Base-by-base conservation (phyloP, 2,329 filamentous ascomycete species). In the Sphaerostilbella broomeana region DNA sequence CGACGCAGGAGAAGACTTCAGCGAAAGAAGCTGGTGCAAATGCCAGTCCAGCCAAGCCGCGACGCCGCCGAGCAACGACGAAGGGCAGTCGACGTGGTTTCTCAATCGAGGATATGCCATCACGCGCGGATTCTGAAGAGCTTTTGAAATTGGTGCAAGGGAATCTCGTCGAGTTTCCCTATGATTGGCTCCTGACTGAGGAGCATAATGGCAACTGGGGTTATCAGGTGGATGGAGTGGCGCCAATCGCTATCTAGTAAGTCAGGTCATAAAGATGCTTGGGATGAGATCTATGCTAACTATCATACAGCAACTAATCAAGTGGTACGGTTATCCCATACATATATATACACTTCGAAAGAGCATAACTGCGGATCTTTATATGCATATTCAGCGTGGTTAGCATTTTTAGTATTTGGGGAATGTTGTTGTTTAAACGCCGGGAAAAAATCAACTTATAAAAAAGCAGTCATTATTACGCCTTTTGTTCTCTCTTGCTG, bases 161-260 rank as follows among this genome's bases (percentile, higher is more conserved):
- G 2, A 81, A 89, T 58, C 62, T 98, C 37, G 89, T 98, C 18
- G 69, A 86, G 47, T 98, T 94, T 70, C 92, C 92, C 5, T 95
- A 97, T 62, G 87, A 98, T 55, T 98, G 94, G 88, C 76, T 95
- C 38, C 77, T 84, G 52, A 84, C 82, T 40, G 92, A 97, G 65
- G 92, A 97, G 68, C 79, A 81, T 55, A 89, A 87, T 49, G 86
- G 88, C 41, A 94, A 95, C 58, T 98, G 92, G 92, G 75, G 95
- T 47, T 97, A 95, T 64, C 87, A 90, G 57, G 86, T 97, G 40
- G 92, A 98, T 61, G 84, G 94, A 61, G 82, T 98, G 58, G 94
- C 92, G 53, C 92, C 92, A 41, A 71, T 98, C 64, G 88, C 95
- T 66, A 97, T 98, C 55, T 98, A 98, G 85, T 87, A 72, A 81